phyloP scores from a whole-genome alignment of 140 eudicot species.

The Bidens hawaiensis region DNA sequence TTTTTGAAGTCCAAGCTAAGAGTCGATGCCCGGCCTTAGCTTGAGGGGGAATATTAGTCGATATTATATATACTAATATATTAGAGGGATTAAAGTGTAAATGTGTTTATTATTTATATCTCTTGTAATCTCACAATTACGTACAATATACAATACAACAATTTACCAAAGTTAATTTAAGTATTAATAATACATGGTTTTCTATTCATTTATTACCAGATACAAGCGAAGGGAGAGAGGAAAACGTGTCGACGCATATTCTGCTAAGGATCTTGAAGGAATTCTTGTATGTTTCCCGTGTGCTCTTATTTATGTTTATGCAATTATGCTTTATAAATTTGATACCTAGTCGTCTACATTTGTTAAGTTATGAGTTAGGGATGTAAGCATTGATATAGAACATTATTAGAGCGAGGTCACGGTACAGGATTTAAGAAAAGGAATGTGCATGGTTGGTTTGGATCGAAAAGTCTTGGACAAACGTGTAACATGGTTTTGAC shows the following conservation, averaged over 20 bases:
- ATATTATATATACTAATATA: no score
- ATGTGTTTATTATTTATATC: no score
- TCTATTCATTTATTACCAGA: conserved; percentile 31
- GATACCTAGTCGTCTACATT: background rate
- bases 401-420: background rate
- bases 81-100: no score
- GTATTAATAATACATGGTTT: background rate
- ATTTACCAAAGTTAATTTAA: conserved; percentile 6
- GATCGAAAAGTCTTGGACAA: background rate
- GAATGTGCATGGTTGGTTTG: background rate
- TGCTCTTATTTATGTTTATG: background rate
- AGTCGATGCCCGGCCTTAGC: no score
- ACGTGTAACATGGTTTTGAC: background rate
- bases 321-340: background rate
- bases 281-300: conserved; percentile 66
- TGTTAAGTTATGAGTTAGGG: background rate
- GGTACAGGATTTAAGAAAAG: background rate
- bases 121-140: no score
- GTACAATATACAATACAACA: no score
- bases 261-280: conserved; percentile 81
- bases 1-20: no score
- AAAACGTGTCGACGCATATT: conserved; percentile 59
- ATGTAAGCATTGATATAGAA: background rate
- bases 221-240: conserved; percentile 83
- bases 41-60: no score